Evolutionary conservation across 2,329 filamentous ascomycete species (phyloP).

Genomic region (Pestalotiopsis sp.): DNA sequence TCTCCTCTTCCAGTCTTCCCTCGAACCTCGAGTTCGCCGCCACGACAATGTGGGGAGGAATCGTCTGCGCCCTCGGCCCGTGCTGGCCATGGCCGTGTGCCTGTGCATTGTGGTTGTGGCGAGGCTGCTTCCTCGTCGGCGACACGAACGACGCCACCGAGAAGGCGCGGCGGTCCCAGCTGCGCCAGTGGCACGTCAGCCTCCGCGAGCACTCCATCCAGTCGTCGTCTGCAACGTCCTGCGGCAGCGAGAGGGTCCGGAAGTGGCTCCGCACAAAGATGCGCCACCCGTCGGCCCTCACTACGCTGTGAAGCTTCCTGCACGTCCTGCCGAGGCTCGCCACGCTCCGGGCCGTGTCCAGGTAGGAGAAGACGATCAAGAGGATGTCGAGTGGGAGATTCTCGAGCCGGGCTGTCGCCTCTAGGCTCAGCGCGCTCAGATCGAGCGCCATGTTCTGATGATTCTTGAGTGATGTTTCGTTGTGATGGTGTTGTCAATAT

Average conservation of each 20-base stretch:
- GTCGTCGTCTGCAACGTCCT: constrained; percentile 16
- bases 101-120: constrained; percentile 9
- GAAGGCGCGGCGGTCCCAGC: constrained; percentile 52
- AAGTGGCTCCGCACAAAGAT: constrained; percentile 50
- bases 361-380: constrained; percentile 46
- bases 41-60: constrained; percentile 48
- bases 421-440: constrained; percentile 17
- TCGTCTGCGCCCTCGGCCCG: constrained; percentile 31
- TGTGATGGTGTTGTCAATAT: background rate
- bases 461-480: background rate
- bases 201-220: constrained; percentile 45
- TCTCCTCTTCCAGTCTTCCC: constrained; percentile 38
- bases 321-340: constrained; percentile 42
- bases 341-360: constrained; percentile 51
- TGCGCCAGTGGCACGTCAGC: constrained; percentile 52
- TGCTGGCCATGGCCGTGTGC: background rate
- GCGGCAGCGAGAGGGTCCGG: constrained; percentile 37
- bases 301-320: constrained; percentile 38
- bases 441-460: background rate
- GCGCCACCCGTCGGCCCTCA: constrained; percentile 49
- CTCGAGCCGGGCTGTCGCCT: constrained; percentile 34
- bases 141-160: constrained; percentile 25
- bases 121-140: constrained; percentile 19
- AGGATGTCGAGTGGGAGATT: constrained; percentile 52
- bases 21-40: constrained; percentile 42